Evolutionary conservation across 1,139 yeast species (phyloP).

Genomic region (Taphrina communis): DNA sequence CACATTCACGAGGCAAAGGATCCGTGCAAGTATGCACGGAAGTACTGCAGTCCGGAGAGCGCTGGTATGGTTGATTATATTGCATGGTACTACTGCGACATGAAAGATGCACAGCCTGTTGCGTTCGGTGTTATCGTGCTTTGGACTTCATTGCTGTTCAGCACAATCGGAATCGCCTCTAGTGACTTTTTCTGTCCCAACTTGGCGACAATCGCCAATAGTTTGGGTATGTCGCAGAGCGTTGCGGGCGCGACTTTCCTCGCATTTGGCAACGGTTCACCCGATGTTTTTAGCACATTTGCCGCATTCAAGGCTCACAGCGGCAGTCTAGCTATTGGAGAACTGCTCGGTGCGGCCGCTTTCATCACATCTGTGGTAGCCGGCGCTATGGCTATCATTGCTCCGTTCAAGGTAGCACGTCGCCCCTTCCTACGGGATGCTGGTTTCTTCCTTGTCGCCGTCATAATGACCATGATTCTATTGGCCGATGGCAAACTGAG

Average conservation of each 20-base stretch:
- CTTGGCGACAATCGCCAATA: conserved; percentile 64
- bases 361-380: conserved; percentile 77
- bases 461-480: conserved; percentile 53
- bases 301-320: conserved; percentile 74
- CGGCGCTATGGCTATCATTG: conserved; percentile 72
- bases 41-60: conserved; percentile 50
- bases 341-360: conserved; percentile 81
- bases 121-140: conserved; percentile 44
- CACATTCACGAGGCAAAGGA: conserved; percentile 46
- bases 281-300: conserved; percentile 84
- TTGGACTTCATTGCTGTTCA: conserved; percentile 59
- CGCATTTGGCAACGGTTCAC: conserved; percentile 91
- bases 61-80: conserved; percentile 51
- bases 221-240: conserved; percentile 71
- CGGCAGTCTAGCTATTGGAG: conserved; percentile 82
- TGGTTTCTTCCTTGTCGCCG: conserved; percentile 59
- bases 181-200: conserved; percentile 79
- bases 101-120: conserved; percentile 44
- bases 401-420: conserved; percentile 67
- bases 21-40: conserved; percentile 51
- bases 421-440: conserved; percentile 63
- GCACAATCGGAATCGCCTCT: conserved; percentile 73
- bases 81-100: conserved; percentile 51
- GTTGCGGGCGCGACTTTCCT: conserved; percentile 85
- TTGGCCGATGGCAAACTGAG: conserved; percentile 58